Percentiles rank a stretch among this genome's conserved stretches.
These are phyloP conservation scores for Turnera subulata DNA, from an alignment of 345 rosid genomes.

Conservation along the genomic window DNA sequence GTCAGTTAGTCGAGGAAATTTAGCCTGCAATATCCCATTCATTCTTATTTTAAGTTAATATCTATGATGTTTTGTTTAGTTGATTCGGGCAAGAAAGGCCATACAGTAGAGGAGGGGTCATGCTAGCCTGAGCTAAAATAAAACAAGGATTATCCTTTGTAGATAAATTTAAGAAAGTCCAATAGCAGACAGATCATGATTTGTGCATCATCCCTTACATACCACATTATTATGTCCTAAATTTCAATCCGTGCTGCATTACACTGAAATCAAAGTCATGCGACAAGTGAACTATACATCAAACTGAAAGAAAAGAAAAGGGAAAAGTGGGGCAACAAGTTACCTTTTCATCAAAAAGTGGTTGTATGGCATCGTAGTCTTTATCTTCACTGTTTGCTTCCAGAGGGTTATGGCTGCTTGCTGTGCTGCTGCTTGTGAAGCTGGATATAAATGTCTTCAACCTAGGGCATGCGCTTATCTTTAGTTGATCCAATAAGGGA, in stretches of 20 bases:
- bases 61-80: too few species aligned
- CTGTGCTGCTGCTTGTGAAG: too few species aligned
- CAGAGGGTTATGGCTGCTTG: not conserved
- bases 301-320: not conserved
- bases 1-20: slow-evolving; percentile 17
- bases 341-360: slow-evolving; percentile 15
- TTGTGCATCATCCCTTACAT: too few species aligned
- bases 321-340: not conserved
- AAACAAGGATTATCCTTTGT: too few species aligned
- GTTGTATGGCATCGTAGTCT: not conserved
- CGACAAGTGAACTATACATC: not conserved
- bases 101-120: too few species aligned
- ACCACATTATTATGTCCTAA: too few species aligned
- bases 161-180: too few species aligned
- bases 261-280: too few species aligned
- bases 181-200: too few species aligned
- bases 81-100: too few species aligned
- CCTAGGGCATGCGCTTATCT: not conserved
- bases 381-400: not conserved
- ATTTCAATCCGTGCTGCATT: too few species aligned
- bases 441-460: slow-evolving; percentile 1
- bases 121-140: too few species aligned
- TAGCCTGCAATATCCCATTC: slow-evolving; percentile 2
- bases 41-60: not conserved
- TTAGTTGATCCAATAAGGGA: not conserved